Conservation (phyloP, 2,329 filamentous ascomycete species). For the Alternaria infectoria region DNA sequence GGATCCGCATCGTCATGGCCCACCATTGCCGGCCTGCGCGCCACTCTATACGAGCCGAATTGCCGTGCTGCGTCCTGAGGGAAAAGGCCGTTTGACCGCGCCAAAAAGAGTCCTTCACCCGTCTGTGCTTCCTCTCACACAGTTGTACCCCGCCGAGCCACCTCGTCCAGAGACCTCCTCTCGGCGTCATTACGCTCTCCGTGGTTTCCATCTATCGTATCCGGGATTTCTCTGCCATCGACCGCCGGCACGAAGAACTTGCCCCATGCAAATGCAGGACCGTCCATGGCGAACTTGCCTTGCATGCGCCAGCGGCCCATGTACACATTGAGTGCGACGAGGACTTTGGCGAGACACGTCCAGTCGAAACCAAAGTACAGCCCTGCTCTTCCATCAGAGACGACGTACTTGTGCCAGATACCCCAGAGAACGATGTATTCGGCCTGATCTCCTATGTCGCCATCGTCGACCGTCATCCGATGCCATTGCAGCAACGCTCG, state of each 20-base stretch:
- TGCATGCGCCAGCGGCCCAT: slow-evolving; percentile 40
- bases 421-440: slow-evolving; percentile 28
- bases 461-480: slow-evolving; percentile 20
- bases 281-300: slow-evolving; percentile 28
- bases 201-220: neutral
- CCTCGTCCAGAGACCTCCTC: neutral
- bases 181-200: neutral
- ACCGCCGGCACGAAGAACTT: slow-evolving; percentile 19
- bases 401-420: slow-evolving; percentile 21
- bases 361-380: slow-evolving; percentile 32
- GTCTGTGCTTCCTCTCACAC: neutral
- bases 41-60: slow-evolving; percentile 9
- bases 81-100: slow-evolving; percentile 3
- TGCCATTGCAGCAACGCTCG: slow-evolving; percentile 32
- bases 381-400: slow-evolving; percentile 5
- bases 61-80: slow-evolving; percentile 6
- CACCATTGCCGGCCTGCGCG: slow-evolving; percentile 1
- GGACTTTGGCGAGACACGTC: slow-evolving; percentile 27
- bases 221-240: slow-evolving; percentile 6
- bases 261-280: slow-evolving; percentile 32
- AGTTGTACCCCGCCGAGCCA: neutral
- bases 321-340: slow-evolving; percentile 37
- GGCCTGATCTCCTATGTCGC: slow-evolving; percentile 2
- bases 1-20: neutral
- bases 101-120: slow-evolving; percentile 1